Conservation (phyloP, 202 grass and related monocot species). For the Hordeum pubiflorum region DNA sequence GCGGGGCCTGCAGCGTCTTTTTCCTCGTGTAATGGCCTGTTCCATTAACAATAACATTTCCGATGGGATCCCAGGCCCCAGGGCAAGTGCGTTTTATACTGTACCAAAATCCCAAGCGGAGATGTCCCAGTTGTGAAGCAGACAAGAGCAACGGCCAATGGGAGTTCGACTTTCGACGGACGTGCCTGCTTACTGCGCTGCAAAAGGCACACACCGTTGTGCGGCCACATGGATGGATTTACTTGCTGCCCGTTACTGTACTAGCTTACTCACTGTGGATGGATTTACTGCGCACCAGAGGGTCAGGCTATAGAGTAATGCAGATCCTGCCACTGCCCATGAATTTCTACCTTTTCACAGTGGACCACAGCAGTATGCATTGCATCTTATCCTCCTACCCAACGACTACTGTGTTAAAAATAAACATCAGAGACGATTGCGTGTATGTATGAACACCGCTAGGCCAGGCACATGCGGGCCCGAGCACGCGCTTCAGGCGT, state of each 20-base stretch:
- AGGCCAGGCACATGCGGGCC: neutral
- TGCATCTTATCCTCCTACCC: neutral
- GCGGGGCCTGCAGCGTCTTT: neutral
- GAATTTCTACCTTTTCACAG: neutral
- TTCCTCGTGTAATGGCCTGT: neutral
- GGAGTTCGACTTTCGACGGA: neutral
- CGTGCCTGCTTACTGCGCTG: constrained; percentile 15
- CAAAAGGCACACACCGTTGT: neutral
- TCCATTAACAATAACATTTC: neutral
- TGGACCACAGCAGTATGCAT: neutral
- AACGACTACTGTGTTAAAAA: neutral
- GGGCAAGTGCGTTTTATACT: neutral
- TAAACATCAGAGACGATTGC: neutral
- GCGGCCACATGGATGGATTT: constrained; percentile 17
- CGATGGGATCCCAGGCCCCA: constrained; percentile 34
- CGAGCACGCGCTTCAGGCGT: constrained; percentile 2
- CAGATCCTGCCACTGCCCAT: neutral
- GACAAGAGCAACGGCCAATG: constrained; percentile 13
- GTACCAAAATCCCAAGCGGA: neutral
- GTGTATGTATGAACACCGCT: neutral
- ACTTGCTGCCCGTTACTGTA: too few species aligned
- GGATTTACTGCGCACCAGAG: neutral
- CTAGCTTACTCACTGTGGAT: neutral
- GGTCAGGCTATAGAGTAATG: neutral
- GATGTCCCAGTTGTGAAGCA: neutral